A percentile compares a stretch with the other conserved stretches of the same genome.
phyloP scores from a whole-genome alignment of 2,329 filamentous ascomycete species.

The Penicillium sp. region DNA sequence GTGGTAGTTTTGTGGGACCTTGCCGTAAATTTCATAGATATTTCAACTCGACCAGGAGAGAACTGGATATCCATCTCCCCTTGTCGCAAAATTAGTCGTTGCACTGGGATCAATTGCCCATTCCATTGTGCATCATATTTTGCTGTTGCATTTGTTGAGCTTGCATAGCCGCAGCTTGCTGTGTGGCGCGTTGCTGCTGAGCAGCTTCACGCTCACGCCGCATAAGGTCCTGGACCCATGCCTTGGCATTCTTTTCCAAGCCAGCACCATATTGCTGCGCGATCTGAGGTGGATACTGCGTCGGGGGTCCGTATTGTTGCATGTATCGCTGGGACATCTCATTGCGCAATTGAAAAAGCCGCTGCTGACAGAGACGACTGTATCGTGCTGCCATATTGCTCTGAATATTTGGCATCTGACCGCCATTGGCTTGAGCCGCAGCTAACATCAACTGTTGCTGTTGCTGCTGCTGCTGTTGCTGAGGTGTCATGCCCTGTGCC shows the following conservation, averaged over 20 bases:
- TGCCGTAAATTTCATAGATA: not conserved
- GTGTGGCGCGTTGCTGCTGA: conserved; percentile 34
- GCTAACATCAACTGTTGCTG: conserved; percentile 41
- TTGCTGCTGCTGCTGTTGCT: conserved; percentile 19
- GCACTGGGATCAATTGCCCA: conserved; percentile 31
- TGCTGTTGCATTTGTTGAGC: conserved; percentile 43
- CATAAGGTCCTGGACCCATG: conserved; percentile 41
- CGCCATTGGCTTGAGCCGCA: conserved; percentile 41
- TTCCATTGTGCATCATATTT: conserved; percentile 45
- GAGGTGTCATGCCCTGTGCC: not conserved
- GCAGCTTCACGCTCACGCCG: conserved; percentile 37
- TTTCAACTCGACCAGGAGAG: not conserved
- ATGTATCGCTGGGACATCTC: conserved; percentile 41
- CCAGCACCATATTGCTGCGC: conserved; percentile 39
- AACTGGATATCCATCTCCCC: not conserved
- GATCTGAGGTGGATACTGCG: conserved; percentile 40
- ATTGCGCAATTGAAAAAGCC: conserved; percentile 35
- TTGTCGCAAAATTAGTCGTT: not conserved
- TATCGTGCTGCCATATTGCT: conserved; percentile 35
- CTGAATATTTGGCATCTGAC: conserved; percentile 34
- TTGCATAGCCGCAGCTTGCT: conserved; percentile 31
- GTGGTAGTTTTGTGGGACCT: not conserved
- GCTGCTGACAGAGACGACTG: conserved; percentile 38
- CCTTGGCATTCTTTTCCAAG: conserved; percentile 39
- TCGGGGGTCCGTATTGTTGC: conserved; percentile 40